Base-by-base conservation (phyloP, 179 eudicot species). In the Amaranthus tricolor region DNA sequence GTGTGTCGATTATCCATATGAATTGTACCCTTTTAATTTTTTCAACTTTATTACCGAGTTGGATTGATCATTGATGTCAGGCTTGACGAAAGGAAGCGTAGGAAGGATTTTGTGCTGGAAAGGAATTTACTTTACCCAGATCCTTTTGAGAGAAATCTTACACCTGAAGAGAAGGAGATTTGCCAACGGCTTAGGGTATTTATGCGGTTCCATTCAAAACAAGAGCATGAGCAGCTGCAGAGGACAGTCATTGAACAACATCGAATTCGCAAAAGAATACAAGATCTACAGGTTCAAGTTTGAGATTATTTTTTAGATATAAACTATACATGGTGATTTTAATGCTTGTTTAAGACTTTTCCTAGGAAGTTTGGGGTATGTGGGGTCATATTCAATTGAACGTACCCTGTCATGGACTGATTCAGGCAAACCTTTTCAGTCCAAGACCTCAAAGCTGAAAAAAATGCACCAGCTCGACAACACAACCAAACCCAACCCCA, bases 81-180 rank as follows among this genome's bases (percentile, higher is more conserved):
- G 89, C 91, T 93, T 76, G 96, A 91, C 70, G 98, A 93, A 86
- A 93, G 97, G 83, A 89, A 93, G 80, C 86, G 93, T n/a, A 82
- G 95, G 80, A 91, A 93, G 75, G 89, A 91, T 72, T 93, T 93
- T 76, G 81, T 93, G 48, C 84, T 91, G 77, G 96, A 91, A 69
- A 88, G 93, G 81, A 89, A 89, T 78, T 81, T 93, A 79, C 82
- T 93, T 60, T 87, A 85, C 80, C 93, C 91, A 48, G 88, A 87
- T 74, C 88, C 94, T 75, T 85, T 89, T 72, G 90, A 85, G 83
- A 85, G 85, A 72, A 80, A 73, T 68, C 88, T 93, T 63, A 74
- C 91, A 16, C 83, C 78, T 59, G 96, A 93, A 77, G 98, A 91
- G 87, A 93, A 76, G 82, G 93, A 93, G n/a, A 55, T 93, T 63